Base-by-base conservation (phyloP, 352 stramenopile species). In the Globisporangium echinulatum region DNA sequence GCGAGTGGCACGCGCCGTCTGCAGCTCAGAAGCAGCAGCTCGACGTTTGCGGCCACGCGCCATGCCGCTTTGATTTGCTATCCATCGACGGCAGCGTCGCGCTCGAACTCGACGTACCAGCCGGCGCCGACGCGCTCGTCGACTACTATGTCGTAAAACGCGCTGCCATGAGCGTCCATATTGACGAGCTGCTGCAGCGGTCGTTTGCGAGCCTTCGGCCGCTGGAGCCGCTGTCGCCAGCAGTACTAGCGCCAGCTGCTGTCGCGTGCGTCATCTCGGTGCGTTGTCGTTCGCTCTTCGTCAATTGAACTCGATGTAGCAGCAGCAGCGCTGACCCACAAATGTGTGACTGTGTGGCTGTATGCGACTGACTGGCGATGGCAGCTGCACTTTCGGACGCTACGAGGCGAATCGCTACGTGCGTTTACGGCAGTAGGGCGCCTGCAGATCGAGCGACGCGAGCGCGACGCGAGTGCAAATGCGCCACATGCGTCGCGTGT, bases 71-170 rank as follows among this genome's bases (percentile, higher is more conserved):
- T 54, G 79, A 87, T 53, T 37, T 89, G 36, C 51, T 76, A 3
- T 75, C 79, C 2, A 63, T 69, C 15, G 79, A 89, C 54, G 77
- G 79, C 7, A 83, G 67, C 52, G 49, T 85, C 1, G 64, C 55
- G 25, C 49, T 89, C 36, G 73, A 87, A 49, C 60, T 89, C 40
- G 75, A 83, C 14, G 68, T 89, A 0, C 79, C 79, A 1, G 36
- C 61, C 0, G 69, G 75, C 0, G 74, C 73, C 8, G 75, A 89
- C 54, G 70, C 77, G 44, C 65, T 78, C 49, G 72, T 72, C 56
- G 77, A 87, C 60, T 87, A 85, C 60, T 89, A 77, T 42, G 62
- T 87, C 47, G 74, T 87, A 49, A 86, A 84, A 67, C 67, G 73
- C 39, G 70, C 59, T 0, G 47, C 64, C 1, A 67, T 85, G 48